Evolutionary conservation across 1,139 yeast species (phyloP).

Genomic region (Sugiyamaella castrensis): DNA sequence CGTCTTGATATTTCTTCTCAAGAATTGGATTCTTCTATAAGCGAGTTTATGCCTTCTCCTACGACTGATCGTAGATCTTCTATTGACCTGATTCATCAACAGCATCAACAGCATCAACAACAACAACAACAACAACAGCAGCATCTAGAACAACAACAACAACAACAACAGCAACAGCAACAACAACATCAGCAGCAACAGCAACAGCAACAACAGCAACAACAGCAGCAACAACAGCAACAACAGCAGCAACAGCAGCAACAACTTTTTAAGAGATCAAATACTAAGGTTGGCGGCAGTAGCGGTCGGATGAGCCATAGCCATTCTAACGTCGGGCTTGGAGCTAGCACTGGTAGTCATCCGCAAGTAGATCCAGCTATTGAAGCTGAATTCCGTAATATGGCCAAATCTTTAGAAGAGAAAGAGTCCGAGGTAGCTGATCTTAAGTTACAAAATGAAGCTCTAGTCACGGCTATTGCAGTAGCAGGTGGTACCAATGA

Average conservation of each 20-base stretch:
- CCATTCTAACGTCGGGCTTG: not conserved
- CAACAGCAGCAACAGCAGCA: not conserved
- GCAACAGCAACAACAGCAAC: conserved; percentile 2
- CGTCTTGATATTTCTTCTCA: not conserved
- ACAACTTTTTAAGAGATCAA: not conserved
- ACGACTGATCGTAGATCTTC: conserved; percentile 1
- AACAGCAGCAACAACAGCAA: conserved; percentile 7
- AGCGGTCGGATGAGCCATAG: not conserved
- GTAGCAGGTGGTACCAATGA: conserved; percentile 24
- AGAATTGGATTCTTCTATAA: not conserved
- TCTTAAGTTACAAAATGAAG: conserved; percentile 60
- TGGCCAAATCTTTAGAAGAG: conserved; percentile 49
- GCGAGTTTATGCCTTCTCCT: conserved; percentile 3
- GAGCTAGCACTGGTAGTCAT: not conserved
- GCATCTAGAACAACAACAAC: not conserved
- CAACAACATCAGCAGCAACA: not conserved
- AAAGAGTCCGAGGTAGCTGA: conserved; percentile 57
- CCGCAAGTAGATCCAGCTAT: conserved; percentile 24
- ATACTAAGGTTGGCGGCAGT: conserved; percentile 1
- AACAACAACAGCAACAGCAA: conserved; percentile 1
- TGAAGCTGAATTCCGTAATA: conserved; percentile 43
- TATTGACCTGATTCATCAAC: not conserved
- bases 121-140: not conserved
- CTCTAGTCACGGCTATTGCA: conserved; percentile 55
- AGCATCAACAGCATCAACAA: not conserved